Conservation (phyloP, 1,139 yeast genomes). For the Saccharomyces hybrid region DNA sequence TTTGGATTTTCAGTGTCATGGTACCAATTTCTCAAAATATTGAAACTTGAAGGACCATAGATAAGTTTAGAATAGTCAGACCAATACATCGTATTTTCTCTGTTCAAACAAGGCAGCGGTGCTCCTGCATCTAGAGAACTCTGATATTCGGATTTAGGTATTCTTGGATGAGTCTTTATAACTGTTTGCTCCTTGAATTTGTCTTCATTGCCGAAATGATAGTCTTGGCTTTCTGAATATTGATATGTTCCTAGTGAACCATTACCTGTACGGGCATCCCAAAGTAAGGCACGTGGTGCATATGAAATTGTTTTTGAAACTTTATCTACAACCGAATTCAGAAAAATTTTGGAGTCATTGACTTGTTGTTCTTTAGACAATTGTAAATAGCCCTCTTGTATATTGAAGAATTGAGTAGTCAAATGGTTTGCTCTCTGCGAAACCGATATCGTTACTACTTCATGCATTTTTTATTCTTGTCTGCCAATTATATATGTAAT, state of each 20-base stretch:
- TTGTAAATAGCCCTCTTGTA: constrained; percentile 45
- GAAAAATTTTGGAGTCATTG: constrained; percentile 42
- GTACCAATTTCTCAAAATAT: constrained; percentile 49
- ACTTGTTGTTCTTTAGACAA: constrained; percentile 38
- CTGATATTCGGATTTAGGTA: constrained; percentile 53
- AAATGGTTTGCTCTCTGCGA: constrained; percentile 71
- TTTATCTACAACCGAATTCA: constrained; percentile 36
- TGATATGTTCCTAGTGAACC: constrained; percentile 54
- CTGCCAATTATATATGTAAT: background rate
- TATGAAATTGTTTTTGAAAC: constrained; percentile 48
- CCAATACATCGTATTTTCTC: constrained; percentile 58
- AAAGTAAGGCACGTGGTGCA: constrained; percentile 69
- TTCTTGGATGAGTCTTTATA: constrained; percentile 26
- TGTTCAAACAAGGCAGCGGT: constrained; percentile 34
- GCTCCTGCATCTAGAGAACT: constrained; percentile 48
- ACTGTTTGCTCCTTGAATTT: constrained; percentile 15
- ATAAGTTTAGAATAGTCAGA: constrained; percentile 69
- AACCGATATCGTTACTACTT: constrained; percentile 59
- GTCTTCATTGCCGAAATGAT: constrained; percentile 17
- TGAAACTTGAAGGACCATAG: constrained; percentile 54
- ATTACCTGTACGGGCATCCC: constrained; percentile 65
- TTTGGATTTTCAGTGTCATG: constrained; percentile 32
- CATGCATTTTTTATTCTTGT: constrained; percentile 47
- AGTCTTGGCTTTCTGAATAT: constrained; percentile 33
- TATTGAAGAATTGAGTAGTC: constrained; percentile 70